Percentiles rank a stretch among this genome's conserved stretches.
These are phyloP conservation scores for Lactifluus rugatus DNA, from an alignment of 768 basidiomycete species.

Conservation along the genomic window DNA sequence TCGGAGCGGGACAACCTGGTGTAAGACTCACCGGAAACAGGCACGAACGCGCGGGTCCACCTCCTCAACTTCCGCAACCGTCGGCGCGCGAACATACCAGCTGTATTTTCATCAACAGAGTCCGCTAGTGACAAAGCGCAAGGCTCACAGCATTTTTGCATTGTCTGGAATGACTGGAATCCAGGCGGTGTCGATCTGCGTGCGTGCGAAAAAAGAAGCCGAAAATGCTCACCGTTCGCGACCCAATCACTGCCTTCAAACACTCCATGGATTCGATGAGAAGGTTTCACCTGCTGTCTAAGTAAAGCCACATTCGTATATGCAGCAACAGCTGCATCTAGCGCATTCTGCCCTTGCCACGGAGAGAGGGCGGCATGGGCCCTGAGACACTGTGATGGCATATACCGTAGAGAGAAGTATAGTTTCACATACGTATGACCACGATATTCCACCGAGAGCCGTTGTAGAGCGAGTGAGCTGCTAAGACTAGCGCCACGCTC, in stretches of 20 bases:
- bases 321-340: slow-evolving; percentile 81
- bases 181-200: not conserved
- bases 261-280: slow-evolving; percentile 71
- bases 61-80: slow-evolving; percentile 47
- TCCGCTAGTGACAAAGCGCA: too few relatives aligned
- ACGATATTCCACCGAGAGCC: slow-evolving; percentile 51
- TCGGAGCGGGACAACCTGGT: not conserved
- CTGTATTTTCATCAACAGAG: slow-evolving; percentile 25
- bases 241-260: slow-evolving; percentile 71
- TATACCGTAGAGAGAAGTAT: not conserved
- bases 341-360: slow-evolving; percentile 76
- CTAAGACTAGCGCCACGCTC: slow-evolving; percentile 55
- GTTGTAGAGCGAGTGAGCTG: slow-evolving; percentile 52
- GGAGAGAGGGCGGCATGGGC: slow-evolving; percentile 73
- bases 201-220: not conserved
- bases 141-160: slow-evolving; percentile 53
- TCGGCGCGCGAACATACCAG: slow-evolving; percentile 68
- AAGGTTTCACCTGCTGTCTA: slow-evolving; percentile 73
- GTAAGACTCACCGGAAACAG: slow-evolving; percentile 55
- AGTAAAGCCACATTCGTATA: slow-evolving; percentile 73
- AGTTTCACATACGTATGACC: slow-evolving; percentile 54
- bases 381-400: slow-evolving; percentile 27
- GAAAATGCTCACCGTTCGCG: slow-evolving; percentile 44
- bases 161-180: slow-evolving; percentile 72
- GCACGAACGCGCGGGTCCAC: slow-evolving; percentile 51